Conservation (phyloP, 1,284 basidiomycete genomes). For the Melanopsichium pennsylvanicum region DNA sequence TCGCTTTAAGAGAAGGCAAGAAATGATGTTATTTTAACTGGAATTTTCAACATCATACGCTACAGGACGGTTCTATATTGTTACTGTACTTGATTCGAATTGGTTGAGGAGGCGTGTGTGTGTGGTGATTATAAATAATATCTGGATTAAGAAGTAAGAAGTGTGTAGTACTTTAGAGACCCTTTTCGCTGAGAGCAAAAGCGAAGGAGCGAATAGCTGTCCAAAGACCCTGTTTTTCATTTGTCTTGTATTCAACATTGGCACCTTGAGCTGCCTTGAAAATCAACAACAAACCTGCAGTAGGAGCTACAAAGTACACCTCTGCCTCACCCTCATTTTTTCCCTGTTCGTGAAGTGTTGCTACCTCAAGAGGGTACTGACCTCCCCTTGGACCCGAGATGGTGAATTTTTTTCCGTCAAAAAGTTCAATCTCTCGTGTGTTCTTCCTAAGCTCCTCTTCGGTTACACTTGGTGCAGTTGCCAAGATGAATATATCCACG, state of each 20-base stretch:
- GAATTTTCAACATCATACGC: too few relatives aligned
- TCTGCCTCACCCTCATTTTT: slow-evolving; percentile 1
- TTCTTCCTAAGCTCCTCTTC: slow-evolving; percentile 13
- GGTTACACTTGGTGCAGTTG: slow-evolving; percentile 23
- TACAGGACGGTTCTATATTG: too few relatives aligned
- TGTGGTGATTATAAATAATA: too few relatives aligned
- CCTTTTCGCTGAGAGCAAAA: slow-evolving; percentile 33
- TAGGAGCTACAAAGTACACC: slow-evolving; percentile 33
- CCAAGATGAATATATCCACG: slow-evolving; percentile 31
- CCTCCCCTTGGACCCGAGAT: slow-evolving; percentile 28
- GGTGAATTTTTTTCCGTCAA: slow-evolving; percentile 15
- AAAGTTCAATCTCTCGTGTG: slow-evolving; percentile 7
- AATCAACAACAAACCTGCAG: slow-evolving; percentile 31
- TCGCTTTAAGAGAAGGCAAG: too few relatives aligned
- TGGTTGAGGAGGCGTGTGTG: too few relatives aligned
- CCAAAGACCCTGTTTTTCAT: slow-evolving; percentile 40
- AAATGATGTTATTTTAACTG: too few relatives aligned
- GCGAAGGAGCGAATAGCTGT: slow-evolving; percentile 28
- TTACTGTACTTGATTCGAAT: too few relatives aligned
- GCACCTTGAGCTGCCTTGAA: slow-evolving; percentile 31
- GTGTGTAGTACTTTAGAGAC: too few relatives aligned
- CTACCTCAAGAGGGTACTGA: slow-evolving; percentile 35
- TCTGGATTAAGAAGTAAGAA: too few relatives aligned
- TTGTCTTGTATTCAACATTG: slow-evolving; percentile 19
- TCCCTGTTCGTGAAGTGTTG: slow-evolving; percentile 22